Evolutionary conservation across 345 rosid species (phyloP).

Genomic region (Combretum micranthum): DNA sequence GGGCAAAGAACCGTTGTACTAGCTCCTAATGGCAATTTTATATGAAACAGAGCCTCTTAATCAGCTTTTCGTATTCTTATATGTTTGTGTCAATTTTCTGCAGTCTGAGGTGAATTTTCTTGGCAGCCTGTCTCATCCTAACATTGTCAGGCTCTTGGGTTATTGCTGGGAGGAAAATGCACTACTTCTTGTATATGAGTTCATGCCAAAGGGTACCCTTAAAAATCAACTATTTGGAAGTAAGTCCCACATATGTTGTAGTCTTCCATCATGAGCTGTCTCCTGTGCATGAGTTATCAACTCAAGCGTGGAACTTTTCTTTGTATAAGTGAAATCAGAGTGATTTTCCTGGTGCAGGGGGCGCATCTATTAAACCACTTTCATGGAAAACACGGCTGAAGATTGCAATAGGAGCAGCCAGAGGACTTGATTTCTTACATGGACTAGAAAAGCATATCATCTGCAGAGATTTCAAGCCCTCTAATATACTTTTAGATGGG

Average conservation of each 20-base stretch:
- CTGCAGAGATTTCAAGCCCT: slow-evolving; percentile 19
- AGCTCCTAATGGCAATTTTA: too few species aligned
- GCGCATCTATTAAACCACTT: neutral
- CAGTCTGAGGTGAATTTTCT: slow-evolving; percentile 17
- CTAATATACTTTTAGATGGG: slow-evolving; percentile 16
- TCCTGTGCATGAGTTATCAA: too few species aligned
- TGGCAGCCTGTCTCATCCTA: slow-evolving; percentile 15
- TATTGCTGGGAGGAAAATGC: slow-evolving; percentile 15
- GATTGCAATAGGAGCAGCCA: slow-evolving; percentile 19
- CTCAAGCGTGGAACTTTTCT: neutral
- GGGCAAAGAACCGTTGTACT: too few species aligned
- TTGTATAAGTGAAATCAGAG: neutral
- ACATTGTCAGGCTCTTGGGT: slow-evolving; percentile 18
- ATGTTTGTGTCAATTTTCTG: neutral
- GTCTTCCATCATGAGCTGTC: neutral
- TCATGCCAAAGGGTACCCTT: slow-evolving; percentile 19
- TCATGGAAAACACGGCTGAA: slow-evolving; percentile 11
- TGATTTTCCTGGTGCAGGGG: slow-evolving; percentile 8
- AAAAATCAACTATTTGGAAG: slow-evolving; percentile 17
- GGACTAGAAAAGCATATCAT: slow-evolving; percentile 8
- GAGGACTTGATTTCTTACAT: slow-evolving; percentile 16
- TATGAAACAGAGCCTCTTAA: neutral
- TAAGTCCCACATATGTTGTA: slow-evolving; percentile 5
- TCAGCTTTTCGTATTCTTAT: neutral
- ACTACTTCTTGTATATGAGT: slow-evolving; percentile 19